A percentile compares a stretch with the other conserved stretches of the same genome.
phyloP scores from a whole-genome alignment of 108 stramenopile genomes.

The Nannochloropsis salina region DNA sequence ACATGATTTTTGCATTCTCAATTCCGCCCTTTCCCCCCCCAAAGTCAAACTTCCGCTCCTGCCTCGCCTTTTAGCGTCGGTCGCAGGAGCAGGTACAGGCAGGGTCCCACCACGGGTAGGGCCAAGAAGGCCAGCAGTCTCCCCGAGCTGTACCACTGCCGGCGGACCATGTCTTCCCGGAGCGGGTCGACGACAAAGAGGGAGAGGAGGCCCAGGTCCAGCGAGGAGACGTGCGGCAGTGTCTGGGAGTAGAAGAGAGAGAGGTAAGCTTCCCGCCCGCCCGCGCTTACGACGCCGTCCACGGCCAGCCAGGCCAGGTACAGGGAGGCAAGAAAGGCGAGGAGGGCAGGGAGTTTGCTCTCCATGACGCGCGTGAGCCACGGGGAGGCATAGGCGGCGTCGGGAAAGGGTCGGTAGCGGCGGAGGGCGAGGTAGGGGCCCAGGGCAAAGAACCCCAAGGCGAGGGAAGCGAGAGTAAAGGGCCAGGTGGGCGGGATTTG shows the following conservation, averaged over 20 bases:
- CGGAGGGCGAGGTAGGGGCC: neutral
- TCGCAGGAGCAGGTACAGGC: neutral
- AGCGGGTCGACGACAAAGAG: neutral
- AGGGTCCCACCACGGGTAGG: neutral
- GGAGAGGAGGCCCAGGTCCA: neutral
- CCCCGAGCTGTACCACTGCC: neutral
- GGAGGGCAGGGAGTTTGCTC: neutral
- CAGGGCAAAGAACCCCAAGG: neutral
- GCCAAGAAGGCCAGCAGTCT: neutral
- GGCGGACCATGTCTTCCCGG: neutral
- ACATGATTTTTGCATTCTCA: too few species aligned
- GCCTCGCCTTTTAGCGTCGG: neutral
- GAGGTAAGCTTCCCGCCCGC: neutral
- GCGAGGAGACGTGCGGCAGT: neutral
- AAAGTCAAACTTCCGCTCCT: neutral
- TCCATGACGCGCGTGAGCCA: neutral
- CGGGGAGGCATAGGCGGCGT: neutral
- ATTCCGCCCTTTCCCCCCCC: neutral
- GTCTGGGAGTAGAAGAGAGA: neutral
- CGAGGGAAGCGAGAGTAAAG: neutral
- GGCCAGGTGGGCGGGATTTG: neutral
- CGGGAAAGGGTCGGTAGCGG: neutral
- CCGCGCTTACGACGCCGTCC: neutral
- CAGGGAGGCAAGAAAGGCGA: neutral
- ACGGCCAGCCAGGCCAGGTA: neutral